Percentiles rank a stretch among this genome's conserved stretches.
These are phyloP conservation scores for Trichoderma arundinaceum DNA, from an alignment of 2,329 filamentous ascomycete species.

Conservation along the genomic window DNA sequence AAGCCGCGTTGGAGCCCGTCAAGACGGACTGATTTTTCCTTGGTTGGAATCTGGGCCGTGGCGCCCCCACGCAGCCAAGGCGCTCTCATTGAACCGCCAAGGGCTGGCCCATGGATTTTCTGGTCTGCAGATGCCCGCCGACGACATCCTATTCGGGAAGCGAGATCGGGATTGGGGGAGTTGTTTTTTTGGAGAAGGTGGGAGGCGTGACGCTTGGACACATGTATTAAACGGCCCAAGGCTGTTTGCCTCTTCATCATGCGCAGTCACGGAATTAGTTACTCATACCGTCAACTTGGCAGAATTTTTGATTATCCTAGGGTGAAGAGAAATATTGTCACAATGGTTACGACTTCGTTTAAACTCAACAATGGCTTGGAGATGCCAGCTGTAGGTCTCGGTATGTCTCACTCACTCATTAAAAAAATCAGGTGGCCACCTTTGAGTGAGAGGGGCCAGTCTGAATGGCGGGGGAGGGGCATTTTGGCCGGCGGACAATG, in stretches of 20 bases:
- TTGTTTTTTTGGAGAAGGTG: background rate
- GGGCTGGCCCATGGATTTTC: too few relatives aligned
- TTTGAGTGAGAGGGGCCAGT: background rate
- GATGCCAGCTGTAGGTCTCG: constrained; percentile 68
- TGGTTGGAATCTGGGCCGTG: constrained; percentile 28
- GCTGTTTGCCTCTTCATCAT: background rate
- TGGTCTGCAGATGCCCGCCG: constrained; percentile 20
- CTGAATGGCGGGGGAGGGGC: constrained; percentile 23
- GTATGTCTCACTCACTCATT: constrained; percentile 46
- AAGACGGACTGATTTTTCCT: constrained; percentile 36
- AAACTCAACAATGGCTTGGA: constrained; percentile 68
- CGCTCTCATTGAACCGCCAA: background rate
- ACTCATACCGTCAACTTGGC: background rate
- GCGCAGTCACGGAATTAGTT: background rate
- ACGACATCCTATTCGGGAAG: constrained; percentile 29
- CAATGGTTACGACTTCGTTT: constrained; percentile 61
- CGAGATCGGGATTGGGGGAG: constrained; percentile 23
- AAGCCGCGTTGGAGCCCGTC: background rate
- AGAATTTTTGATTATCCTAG: background rate
- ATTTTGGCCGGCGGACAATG: constrained; percentile 14
- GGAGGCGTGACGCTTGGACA: background rate
- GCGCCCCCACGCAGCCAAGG: constrained; percentile 27
- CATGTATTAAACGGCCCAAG: background rate
- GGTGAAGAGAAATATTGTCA: background rate
- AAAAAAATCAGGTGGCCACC: background rate